Percentiles rank a stretch among this genome's conserved stretches.
phyloP scores from a whole-genome alignment of 2,329 filamentous ascomycete genomes.

The Colletotrichum horii region DNA sequence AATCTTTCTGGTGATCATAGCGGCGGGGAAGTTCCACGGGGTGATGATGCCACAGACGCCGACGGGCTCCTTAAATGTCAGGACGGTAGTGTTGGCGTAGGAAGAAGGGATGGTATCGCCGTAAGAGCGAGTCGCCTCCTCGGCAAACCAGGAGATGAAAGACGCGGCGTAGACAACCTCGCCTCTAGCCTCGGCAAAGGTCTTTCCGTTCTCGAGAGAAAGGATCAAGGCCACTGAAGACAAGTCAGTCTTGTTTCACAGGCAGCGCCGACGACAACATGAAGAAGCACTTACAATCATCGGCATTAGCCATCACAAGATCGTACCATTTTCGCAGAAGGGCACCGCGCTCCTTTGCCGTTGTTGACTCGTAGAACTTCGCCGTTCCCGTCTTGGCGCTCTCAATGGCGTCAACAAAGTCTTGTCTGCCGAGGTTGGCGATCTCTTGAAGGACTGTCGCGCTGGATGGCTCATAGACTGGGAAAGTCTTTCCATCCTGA shows the following conservation, averaged over 20 bases:
- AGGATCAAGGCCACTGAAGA: slow-evolving; percentile 37
- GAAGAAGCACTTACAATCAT: slow-evolving; percentile 28
- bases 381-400: slow-evolving; percentile 39
- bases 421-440: slow-evolving; percentile 44
- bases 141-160: slow-evolving; percentile 63
- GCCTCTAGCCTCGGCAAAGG: slow-evolving; percentile 55
- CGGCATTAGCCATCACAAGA: slow-evolving; percentile 35
- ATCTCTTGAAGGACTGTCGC: slow-evolving; percentile 54
- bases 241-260: not conserved
- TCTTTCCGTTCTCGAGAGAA: slow-evolving; percentile 60
- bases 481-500: slow-evolving; percentile 51
- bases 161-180: slow-evolving; percentile 60
- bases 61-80: slow-evolving; percentile 69
- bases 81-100: slow-evolving; percentile 58
- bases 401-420: slow-evolving; percentile 38
- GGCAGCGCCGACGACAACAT: too few species aligned
- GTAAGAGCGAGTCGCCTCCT: slow-evolving; percentile 54
- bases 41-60: slow-evolving; percentile 72
- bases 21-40: slow-evolving; percentile 67
- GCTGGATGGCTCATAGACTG: slow-evolving; percentile 59
- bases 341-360: slow-evolving; percentile 38
- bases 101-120: slow-evolving; percentile 59
- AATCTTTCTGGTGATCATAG: slow-evolving; percentile 52
- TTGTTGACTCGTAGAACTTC: slow-evolving; percentile 39
- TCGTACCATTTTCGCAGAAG: slow-evolving; percentile 39